Evolutionary conservation across 2,329 filamentous ascomycete genomes (phyloP).

Genomic region (Sporothrix brasiliensis): DNA sequence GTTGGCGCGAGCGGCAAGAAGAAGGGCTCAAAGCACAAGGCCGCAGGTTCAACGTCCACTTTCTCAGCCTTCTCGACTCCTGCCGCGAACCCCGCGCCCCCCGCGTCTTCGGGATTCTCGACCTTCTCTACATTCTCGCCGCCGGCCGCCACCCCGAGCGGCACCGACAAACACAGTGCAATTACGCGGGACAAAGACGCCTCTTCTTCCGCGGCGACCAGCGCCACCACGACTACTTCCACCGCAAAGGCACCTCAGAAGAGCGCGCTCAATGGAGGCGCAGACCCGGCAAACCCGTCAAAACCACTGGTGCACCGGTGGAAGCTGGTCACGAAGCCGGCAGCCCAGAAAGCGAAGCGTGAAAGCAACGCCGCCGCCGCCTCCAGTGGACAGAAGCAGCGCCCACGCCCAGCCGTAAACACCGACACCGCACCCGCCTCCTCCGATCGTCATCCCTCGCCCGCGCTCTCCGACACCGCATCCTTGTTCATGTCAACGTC

Average conservation of each 20-base stretch:
- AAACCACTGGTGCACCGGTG: conserved; percentile 37
- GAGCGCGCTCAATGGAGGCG: background rate
- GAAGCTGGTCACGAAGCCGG: conserved; percentile 39
- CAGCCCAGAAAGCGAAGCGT: conserved; percentile 18
- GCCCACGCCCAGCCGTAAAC: background rate
- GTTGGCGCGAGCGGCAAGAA: conserved; percentile 21
- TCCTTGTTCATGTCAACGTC: background rate
- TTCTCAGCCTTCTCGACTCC: conserved; percentile 9
- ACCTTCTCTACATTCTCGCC: conserved; percentile 17
- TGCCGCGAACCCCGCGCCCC: background rate
- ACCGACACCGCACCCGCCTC: background rate
- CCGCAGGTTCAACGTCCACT: background rate
- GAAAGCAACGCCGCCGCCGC: background rate
- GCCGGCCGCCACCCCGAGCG: conserved; percentile 17
- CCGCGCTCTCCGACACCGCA: conserved; percentile 25
- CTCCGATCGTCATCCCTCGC: conserved; percentile 8
- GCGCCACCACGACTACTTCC: background rate
- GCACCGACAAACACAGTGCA: background rate
- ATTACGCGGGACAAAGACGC: background rate
- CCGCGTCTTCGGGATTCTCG: conserved; percentile 2
- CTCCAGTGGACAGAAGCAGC: background rate
- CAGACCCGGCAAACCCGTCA: conserved; percentile 1
- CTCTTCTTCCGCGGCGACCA: background rate
- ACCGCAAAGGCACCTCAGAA: conserved; percentile 4
- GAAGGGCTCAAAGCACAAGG: conserved; percentile 5